Conservation (phyloP, 2,329 filamentous ascomycete genomes). For the Davidsoniella eucalypti region DNA sequence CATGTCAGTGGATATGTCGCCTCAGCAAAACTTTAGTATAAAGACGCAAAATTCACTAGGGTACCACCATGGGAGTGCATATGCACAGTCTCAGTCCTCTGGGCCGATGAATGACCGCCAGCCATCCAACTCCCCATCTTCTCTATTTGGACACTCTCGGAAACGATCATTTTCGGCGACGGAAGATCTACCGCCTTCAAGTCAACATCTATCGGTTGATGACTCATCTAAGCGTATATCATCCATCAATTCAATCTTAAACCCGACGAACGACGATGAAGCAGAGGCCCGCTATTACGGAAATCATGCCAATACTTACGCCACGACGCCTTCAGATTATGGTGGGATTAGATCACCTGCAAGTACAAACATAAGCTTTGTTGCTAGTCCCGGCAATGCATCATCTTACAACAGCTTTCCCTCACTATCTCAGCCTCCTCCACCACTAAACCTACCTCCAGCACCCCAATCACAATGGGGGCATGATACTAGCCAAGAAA, state of each 20-base stretch:
- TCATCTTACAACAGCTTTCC: slow-evolving; percentile 1
- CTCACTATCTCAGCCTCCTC: slow-evolving; percentile 1
- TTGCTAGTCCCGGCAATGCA: slow-evolving; percentile 5
- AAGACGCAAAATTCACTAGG: too few relatives aligned
- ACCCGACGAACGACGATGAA: slow-evolving; percentile 27
- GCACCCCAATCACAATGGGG: not conserved
- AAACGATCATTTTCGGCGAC: slow-evolving; percentile 53
- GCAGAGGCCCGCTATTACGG: slow-evolving; percentile 3
- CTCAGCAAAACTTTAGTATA: too few relatives aligned
- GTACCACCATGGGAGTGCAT: not conserved
- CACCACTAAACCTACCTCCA: not conserved
- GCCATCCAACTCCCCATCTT: slow-evolving; percentile 42
- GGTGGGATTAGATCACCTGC: slow-evolving; percentile 3
- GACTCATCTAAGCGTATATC: slow-evolving; percentile 46
- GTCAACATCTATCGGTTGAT: slow-evolving; percentile 15
- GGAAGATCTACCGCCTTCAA: slow-evolving; percentile 33
- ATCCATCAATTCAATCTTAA: slow-evolving; percentile 62
- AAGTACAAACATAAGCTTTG: slow-evolving; percentile 3
- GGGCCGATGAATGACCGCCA: slow-evolving; percentile 29
- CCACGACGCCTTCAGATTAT: slow-evolving; percentile 5
- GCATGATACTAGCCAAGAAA: slow-evolving; percentile 9
- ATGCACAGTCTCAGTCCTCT: not conserved
- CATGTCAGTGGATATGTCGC: slow-evolving; percentile 1
- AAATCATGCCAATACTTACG: slow-evolving; percentile 5
- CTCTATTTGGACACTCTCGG: slow-evolving; percentile 40